Percentiles rank a stretch among this genome's conserved stretches.
These are phyloP conservation scores for Iris macrosiphon DNA, from an alignment of 106 monocot genomes.

Conservation along the genomic window DNA sequence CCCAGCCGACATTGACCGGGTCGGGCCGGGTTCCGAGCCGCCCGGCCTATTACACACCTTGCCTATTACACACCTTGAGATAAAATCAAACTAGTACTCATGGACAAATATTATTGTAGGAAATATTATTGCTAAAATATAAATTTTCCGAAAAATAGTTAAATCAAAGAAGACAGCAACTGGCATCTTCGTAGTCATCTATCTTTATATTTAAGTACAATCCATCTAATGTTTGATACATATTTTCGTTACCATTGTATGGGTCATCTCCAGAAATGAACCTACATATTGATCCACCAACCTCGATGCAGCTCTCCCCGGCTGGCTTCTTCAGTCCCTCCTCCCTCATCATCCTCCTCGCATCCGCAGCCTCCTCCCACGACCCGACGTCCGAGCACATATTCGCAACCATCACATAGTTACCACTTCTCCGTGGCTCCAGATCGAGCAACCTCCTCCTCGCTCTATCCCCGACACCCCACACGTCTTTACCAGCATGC, in stretches of 20 bases:
- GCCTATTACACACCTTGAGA: too few relatives aligned
- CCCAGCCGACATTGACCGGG: too few relatives aligned
- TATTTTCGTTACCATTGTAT: neutral
- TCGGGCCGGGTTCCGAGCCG: too few relatives aligned
- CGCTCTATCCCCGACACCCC: conserved; percentile 26
- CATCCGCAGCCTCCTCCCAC: conserved; percentile 57
- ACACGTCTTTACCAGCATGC: conserved; percentile 16
- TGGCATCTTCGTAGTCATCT: conserved; percentile 2
- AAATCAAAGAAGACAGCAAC: too few relatives aligned
- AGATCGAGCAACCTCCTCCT: conserved; percentile 34
- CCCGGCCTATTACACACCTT: too few relatives aligned
- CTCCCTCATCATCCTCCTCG: conserved; percentile 47
- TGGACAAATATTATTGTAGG: too few relatives aligned
- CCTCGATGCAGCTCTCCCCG: conserved; percentile 58
- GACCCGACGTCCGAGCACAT: conserved; percentile 62
- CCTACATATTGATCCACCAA: conserved; percentile 21
- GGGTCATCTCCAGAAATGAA: conserved; percentile 48
- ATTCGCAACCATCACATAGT: conserved; percentile 66
- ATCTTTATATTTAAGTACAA: conserved; percentile 43
- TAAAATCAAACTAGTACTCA: too few relatives aligned
- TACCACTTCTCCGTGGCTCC: conserved; percentile 60
- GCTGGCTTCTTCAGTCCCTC: conserved; percentile 65
- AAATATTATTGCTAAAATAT: too few relatives aligned
- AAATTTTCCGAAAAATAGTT: too few relatives aligned
- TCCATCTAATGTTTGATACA: conserved; percentile 22